Percentiles rank a stretch among this genome's conserved stretches.
phyloP scores from a whole-genome alignment of 176 grass and related monocot genomes.

The Tuctoria greenei region DNA sequence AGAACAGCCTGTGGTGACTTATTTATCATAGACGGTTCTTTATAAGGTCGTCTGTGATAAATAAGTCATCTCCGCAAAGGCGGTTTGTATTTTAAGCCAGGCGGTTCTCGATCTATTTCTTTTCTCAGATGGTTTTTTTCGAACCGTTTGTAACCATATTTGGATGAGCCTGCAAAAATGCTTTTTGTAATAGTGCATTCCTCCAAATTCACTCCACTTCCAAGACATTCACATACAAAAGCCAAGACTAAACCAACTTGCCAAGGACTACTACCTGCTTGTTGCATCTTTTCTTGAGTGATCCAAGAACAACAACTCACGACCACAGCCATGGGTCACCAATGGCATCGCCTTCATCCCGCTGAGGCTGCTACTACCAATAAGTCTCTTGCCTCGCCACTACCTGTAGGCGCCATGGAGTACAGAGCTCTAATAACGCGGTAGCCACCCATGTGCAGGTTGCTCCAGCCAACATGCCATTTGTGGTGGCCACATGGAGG shows the following conservation, averaged over 20 bases:
- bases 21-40: too few species aligned
- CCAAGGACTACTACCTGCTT: not conserved
- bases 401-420: not conserved
- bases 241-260: not conserved
- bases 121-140: too few species aligned
- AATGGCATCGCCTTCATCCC: not conserved
- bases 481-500: slow-evolving; percentile 1
- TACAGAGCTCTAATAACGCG: slow-evolving; percentile 13
- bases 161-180: too few species aligned
- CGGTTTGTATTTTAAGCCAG: too few species aligned
- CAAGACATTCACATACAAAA: not conserved
- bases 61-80: too few species aligned
- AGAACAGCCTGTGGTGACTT: too few species aligned
- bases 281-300: not conserved
- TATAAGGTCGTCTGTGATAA: too few species aligned
- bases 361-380: not conserved
- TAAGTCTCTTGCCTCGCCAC: not conserved
- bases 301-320: not conserved
- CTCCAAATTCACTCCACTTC: not conserved
- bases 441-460: not conserved
- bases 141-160: too few species aligned
- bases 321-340: slow-evolving; percentile 2
- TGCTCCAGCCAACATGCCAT: not conserved
- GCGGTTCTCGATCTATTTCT: too few species aligned
- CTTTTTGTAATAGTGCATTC: too few species aligned